These are phyloP conservation scores for Trichosphaerium sp. DNA, from an alignment of 78 protist species.

Conservation along the genomic window DNA sequence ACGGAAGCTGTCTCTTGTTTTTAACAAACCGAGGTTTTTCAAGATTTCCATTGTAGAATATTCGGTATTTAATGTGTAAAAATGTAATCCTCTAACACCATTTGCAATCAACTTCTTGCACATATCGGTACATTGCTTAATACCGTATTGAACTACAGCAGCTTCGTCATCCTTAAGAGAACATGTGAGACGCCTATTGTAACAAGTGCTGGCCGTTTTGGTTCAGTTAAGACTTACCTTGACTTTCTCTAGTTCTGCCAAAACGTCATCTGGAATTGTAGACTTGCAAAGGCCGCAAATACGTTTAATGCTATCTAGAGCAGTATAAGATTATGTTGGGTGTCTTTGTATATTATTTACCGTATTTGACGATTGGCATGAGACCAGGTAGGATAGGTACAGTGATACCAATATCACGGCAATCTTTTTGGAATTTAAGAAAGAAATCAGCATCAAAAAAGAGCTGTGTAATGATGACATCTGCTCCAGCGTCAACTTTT, in stretches of 20 bases:
- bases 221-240: neutral
- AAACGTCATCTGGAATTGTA: constrained; percentile 39
- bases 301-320: no score
- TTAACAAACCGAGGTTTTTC: constrained; percentile 8
- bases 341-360: no score
- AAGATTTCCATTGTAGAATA: constrained; percentile 40
- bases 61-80: constrained; percentile 91
- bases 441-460: constrained; percentile 76
- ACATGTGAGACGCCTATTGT: neutral
- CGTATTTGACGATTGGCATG: constrained; percentile 86
- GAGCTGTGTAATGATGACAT: constrained; percentile 86
- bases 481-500: constrained; percentile 95
- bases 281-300: constrained; percentile 63
- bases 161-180: constrained; percentile 70
- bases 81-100: constrained; percentile 80
- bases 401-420: constrained; percentile 74
- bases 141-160: constrained; percentile 77
- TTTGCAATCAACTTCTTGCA: constrained; percentile 21
- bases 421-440: constrained; percentile 26
- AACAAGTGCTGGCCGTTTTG: neutral
- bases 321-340: no score
- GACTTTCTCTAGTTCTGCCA: constrained; percentile 51
- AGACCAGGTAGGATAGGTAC: constrained; percentile 95
- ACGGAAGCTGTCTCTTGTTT: constrained; percentile 28
- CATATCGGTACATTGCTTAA: constrained; percentile 51